A percentile compares a stretch with the other conserved stretches of the same genome.
These are phyloP conservation scores for Vaccinium vitisidaea DNA, from an alignment of 148 eudicot species.

Conservation along the genomic window DNA sequence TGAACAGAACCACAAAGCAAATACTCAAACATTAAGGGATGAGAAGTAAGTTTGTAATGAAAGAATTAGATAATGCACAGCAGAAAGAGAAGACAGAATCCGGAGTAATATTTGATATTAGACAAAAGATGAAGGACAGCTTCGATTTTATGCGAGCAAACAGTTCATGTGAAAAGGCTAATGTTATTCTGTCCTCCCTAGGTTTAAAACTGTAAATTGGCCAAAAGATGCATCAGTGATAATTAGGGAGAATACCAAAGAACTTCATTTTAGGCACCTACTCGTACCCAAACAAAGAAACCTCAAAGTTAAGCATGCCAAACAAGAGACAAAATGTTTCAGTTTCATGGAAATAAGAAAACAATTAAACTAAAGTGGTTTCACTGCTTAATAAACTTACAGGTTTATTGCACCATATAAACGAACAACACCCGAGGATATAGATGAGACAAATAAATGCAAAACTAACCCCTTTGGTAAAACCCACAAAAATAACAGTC, in stretches of 20 bases:
- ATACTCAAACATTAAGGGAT: neutral
- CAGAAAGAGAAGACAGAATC: neutral
- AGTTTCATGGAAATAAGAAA: neutral
- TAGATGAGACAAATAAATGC: neutral
- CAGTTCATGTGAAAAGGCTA: neutral
- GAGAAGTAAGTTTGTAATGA: neutral
- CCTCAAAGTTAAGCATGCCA: neutral
- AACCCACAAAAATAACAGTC: neutral
- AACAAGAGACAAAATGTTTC: neutral
- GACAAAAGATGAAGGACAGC: neutral
- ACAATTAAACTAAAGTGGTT: neutral
- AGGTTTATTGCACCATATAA: neutral
- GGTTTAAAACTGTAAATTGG: neutral
- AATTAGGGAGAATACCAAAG: neutral
- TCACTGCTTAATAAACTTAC: neutral
- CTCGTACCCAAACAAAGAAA: neutral
- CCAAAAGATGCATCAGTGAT: neutral
- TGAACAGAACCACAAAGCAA: slow-evolving; percentile 4
- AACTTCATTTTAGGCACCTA: neutral
- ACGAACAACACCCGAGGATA: neutral
- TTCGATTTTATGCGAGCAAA: neutral
- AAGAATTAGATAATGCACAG: neutral
- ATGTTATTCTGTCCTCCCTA: neutral
- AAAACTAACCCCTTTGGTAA: neutral
- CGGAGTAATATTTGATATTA: neutral